phyloP scores from a whole-genome alignment of 305 asterid genomes.

The Fraxinus paxiana region DNA sequence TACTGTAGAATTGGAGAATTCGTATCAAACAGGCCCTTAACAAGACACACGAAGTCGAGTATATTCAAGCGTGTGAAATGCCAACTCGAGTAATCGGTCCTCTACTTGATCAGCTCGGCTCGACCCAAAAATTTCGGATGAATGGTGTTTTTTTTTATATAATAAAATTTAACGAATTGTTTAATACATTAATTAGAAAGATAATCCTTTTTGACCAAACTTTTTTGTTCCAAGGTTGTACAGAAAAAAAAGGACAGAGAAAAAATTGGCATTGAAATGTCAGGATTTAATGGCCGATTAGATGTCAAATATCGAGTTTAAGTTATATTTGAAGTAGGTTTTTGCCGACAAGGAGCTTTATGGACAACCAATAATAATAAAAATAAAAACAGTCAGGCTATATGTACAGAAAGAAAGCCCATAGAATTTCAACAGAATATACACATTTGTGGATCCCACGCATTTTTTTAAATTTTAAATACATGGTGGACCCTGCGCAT shows the following conservation, averaged over 20 bases:
- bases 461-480: too few species aligned
- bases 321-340: neutral
- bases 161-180: neutral
- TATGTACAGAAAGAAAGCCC: too few species aligned
- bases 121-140: neutral
- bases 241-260: conserved; percentile 3
- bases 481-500: too few species aligned
- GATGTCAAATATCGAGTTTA: too few species aligned
- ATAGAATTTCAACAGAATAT: too few species aligned
- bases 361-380: neutral
- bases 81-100: neutral
- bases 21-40: too few species aligned
- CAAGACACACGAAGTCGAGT: too few species aligned
- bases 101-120: neutral
- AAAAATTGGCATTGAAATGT: conserved; percentile 12
- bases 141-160: neutral
- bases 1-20: too few species aligned
- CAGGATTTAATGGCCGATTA: neutral
- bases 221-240: conserved; percentile 11
- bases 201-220: conserved; percentile 25
- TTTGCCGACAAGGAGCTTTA: conserved; percentile 17
- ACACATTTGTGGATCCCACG: too few species aligned
- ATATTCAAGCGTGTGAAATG: neutral
- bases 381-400: too few species aligned
- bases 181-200: conserved; percentile 31